A percentile compares a stretch with the other conserved stretches of the same genome.
Conservation (phyloP, 1,284 basidiomycete genomes). For the Ustanciosporium gigantosporum region DNA sequence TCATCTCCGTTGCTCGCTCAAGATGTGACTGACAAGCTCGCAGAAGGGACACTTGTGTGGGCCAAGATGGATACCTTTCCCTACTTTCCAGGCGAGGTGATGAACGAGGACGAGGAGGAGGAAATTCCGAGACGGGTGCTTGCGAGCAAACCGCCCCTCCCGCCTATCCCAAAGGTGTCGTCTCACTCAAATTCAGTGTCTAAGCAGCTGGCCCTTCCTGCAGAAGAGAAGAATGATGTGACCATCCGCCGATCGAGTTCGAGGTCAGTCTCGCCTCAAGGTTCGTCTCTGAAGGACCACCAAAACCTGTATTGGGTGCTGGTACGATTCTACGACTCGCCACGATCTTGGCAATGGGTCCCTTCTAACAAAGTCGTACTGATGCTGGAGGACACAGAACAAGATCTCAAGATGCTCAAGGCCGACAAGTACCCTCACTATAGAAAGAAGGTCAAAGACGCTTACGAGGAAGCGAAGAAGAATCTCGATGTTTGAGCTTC, state of each 20-base stretch:
- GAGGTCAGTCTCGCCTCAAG: too few relatives aligned
- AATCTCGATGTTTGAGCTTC: neutral
- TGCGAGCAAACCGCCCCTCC: neutral
- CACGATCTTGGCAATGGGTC: neutral
- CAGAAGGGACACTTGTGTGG: slow-evolving; percentile 27
- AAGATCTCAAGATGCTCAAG: slow-evolving; percentile 16
- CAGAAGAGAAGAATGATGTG: too few relatives aligned
- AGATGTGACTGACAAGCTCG: neutral
- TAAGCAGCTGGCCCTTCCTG: neutral
- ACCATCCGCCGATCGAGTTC: too few relatives aligned
- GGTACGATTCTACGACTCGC: neutral
- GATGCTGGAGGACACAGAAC: slow-evolving; percentile 1
- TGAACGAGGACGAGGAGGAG: slow-evolving; percentile 1
- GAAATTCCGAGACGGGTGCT: too few relatives aligned
- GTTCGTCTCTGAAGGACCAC: too few relatives aligned
- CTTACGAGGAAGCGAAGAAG: slow-evolving; percentile 16
- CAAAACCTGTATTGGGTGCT: neutral
- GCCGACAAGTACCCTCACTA: slow-evolving; percentile 7
- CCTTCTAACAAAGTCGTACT: neutral
- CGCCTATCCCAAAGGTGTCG: slow-evolving; percentile 1
- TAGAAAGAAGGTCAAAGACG: slow-evolving; percentile 13
- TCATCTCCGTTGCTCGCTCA: neutral
- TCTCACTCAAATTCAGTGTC: neutral
- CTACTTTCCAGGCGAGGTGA: slow-evolving; percentile 13
- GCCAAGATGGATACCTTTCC: slow-evolving; percentile 29